A percentile compares a stretch with the other conserved stretches of the same genome.
Conservation (phyloP, 305 asterid genomes). For the Fraxinus greggii region DNA sequence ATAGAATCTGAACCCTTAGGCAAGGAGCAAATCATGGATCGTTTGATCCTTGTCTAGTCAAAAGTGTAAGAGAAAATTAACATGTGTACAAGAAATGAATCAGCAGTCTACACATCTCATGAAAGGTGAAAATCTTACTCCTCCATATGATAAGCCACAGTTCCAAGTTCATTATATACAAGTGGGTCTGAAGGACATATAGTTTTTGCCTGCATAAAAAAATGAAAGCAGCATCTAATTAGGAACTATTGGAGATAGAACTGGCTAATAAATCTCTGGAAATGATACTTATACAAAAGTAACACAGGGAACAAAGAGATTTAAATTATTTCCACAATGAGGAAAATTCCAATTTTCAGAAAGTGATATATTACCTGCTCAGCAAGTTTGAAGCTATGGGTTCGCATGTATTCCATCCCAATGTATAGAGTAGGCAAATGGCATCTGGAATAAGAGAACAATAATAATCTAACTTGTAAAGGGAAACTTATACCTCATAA, state of each 20-base stretch:
- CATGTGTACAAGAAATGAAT: background rate
- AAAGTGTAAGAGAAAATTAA: background rate
- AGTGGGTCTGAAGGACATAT: conserved; percentile 95
- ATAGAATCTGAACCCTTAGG: background rate
- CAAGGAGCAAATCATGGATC: background rate
- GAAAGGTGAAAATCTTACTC: conserved; percentile 60
- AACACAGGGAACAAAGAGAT: conserved; percentile 14
- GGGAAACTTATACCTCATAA: conserved; percentile 12
- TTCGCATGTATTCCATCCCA: conserved; percentile 99
- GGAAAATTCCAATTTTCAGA: conserved; percentile 9
- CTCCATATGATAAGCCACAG: conserved; percentile 95
- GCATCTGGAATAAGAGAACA: conserved; percentile 66
- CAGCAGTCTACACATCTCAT: background rate
- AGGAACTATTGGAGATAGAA: conserved; percentile 16
- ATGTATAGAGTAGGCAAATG: conserved; percentile 92
- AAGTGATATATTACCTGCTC: conserved; percentile 68
- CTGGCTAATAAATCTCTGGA: conserved; percentile 13
- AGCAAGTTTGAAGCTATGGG: conserved; percentile 96
- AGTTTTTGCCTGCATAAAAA: conserved; percentile 89
- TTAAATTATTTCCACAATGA: conserved; percentile 10
- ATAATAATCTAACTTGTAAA: conserved; percentile 34
- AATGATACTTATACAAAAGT: background rate
- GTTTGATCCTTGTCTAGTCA: background rate
- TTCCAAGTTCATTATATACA: conserved; percentile 96
- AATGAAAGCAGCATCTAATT: conserved; percentile 51